Conservation (phyloP, 2,329 filamentous ascomycete species). For the Phoma herbarum region DNA sequence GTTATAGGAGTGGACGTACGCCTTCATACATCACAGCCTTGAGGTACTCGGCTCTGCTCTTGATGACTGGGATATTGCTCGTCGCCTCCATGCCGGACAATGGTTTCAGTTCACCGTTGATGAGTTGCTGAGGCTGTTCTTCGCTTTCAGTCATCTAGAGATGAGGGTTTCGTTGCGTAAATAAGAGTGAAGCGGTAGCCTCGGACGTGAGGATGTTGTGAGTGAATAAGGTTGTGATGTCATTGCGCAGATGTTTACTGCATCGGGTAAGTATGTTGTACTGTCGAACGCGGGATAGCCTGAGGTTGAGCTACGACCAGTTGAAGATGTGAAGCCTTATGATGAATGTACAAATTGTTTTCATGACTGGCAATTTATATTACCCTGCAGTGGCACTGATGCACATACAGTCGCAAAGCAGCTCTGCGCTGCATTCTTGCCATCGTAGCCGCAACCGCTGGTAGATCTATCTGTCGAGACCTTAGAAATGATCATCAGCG, state of each 20-base stretch:
- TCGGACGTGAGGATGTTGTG: constrained; percentile 6
- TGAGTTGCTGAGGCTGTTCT: constrained; percentile 17
- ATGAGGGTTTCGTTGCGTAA: too few species aligned
- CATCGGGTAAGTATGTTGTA: constrained; percentile 8
- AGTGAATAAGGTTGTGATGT: constrained; percentile 10
- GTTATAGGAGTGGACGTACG: constrained; percentile 5
- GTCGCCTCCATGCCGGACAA: constrained; percentile 12
- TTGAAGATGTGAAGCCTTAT: too few species aligned
- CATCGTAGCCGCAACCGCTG: too few species aligned
- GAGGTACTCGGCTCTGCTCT: constrained; percentile 40
- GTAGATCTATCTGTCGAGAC: too few species aligned
- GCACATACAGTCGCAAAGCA: too few species aligned
- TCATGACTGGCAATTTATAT: too few species aligned
- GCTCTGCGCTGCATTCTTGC: too few species aligned
- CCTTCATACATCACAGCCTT: constrained; percentile 43
- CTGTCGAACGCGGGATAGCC: constrained; percentile 1
- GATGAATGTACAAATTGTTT: too few species aligned
- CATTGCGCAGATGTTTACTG: constrained; percentile 7
- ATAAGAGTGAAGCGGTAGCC: too few species aligned
- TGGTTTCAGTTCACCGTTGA: constrained; percentile 17
- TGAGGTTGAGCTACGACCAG: too few species aligned
- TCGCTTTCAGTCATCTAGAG: constrained; percentile 7
- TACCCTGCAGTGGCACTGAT: too few species aligned
- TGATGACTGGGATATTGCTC: constrained; percentile 32
- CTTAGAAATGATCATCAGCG: too few species aligned